Evolutionary conservation across 345 rosid genomes (phyloP).

Genomic region (Moringa oleifera): DNA sequence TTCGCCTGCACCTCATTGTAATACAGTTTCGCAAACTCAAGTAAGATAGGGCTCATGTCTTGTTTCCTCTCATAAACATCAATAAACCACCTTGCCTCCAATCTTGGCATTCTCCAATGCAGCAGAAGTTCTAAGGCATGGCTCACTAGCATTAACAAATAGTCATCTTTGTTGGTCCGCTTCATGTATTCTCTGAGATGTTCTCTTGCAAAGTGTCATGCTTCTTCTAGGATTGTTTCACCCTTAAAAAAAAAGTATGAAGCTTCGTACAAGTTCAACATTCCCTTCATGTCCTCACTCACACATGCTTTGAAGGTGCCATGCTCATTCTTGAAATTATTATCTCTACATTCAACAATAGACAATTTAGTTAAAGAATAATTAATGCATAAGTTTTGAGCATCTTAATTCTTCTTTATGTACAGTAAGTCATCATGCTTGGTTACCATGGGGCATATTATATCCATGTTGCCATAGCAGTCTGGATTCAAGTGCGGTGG

Average conservation of each 20-base stretch:
- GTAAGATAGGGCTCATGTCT: slow-evolving; percentile 20
- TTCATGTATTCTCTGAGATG: slow-evolving; percentile 1
- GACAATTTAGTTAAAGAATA: too few relatives aligned
- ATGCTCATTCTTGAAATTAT: slow-evolving; percentile 15
- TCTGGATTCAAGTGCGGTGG: slow-evolving; percentile 24
- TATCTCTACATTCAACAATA: slow-evolving; percentile 13
- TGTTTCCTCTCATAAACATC: slow-evolving; percentile 20
- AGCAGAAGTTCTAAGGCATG: slow-evolving; percentile 32
- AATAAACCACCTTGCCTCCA: slow-evolving; percentile 49
- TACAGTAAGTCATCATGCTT: too few relatives aligned
- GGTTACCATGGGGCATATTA: slow-evolving; percentile 13
- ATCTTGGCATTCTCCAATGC: slow-evolving; percentile 39
- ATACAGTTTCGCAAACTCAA: slow-evolving; percentile 28
- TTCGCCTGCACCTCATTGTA: slow-evolving; percentile 19
- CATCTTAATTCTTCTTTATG: too few relatives aligned
- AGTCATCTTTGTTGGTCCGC: not conserved
- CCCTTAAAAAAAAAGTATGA: slow-evolving; percentile 20
- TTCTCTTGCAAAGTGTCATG: not conserved
- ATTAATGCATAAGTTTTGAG: too few relatives aligned
- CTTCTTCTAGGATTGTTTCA: slow-evolving; percentile 15
- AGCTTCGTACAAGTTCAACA: slow-evolving; percentile 24
- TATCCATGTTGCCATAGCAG: slow-evolving; percentile 30
- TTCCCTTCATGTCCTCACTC: slow-evolving; percentile 12
- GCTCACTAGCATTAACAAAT: slow-evolving; percentile 16
- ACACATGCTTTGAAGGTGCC: not conserved